phyloP scores from a whole-genome alignment of 805 yeast species.

The Nematodospora valgi region DNA sequence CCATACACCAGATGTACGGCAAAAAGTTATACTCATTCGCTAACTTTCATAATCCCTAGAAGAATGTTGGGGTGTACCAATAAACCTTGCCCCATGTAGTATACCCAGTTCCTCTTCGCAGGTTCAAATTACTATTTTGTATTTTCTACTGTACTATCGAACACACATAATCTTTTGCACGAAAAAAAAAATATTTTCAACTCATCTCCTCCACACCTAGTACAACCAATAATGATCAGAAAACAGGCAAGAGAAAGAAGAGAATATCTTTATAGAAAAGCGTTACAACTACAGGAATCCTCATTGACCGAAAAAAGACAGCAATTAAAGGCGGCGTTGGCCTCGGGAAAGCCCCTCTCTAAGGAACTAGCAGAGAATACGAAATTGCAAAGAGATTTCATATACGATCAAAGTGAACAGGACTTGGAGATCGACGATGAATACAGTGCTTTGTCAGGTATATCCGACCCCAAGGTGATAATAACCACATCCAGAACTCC shows the following conservation, averaged over 20 bases:
- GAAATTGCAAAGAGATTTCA: constrained; percentile 72
- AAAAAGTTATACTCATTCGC: no score
- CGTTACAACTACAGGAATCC: constrained; percentile 87
- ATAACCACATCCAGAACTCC: constrained; percentile 96
- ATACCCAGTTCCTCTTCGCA: no score
- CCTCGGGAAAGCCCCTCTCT: constrained; percentile 85
- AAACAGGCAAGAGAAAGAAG: constrained; percentile 95
- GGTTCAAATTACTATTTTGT: no score
- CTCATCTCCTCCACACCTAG: constrained; percentile 2
- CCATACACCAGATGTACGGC: no score
- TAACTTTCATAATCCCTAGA: no score
- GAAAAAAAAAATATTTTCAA: no score
- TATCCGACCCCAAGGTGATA: constrained; percentile 84
- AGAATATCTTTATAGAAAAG: constrained; percentile 86
- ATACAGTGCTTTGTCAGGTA: constrained; percentile 81
- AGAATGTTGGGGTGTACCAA: no score
- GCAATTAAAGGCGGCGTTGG: constrained; percentile 80
- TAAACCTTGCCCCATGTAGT: no score
- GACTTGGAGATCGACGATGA: constrained; percentile 79
- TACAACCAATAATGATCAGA: constrained; percentile 52
- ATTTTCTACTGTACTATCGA: no score
- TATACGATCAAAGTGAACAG: constrained; percentile 75
- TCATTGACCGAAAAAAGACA: constrained; percentile 82
- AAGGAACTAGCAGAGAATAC: constrained; percentile 89
- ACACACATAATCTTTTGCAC: no score